phyloP scores from a whole-genome alignment of 2,329 filamentous ascomycete species.

The Corniculantispora saksenae region DNA sequence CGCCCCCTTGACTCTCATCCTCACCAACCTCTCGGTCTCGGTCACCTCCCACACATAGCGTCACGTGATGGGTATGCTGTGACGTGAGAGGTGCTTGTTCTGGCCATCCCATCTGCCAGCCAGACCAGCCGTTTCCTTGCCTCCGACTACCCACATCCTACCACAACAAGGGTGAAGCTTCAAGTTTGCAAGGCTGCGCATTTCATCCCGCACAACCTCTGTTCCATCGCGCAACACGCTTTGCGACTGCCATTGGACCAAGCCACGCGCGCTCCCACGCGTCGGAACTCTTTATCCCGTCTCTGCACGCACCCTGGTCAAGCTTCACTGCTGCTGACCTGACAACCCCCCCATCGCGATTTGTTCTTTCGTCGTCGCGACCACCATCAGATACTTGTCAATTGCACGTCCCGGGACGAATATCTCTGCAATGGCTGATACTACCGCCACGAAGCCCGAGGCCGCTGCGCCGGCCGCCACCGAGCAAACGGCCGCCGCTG shows the following conservation, averaged over 20 bases:
- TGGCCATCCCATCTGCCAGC: constrained; percentile 14
- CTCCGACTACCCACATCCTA: constrained; percentile 18
- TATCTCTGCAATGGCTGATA: constrained; percentile 40
- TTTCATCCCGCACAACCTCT: constrained; percentile 16
- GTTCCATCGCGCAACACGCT: constrained; percentile 17
- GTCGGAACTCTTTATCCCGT: constrained; percentile 16
- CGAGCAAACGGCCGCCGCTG: constrained; percentile 26
- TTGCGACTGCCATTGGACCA: constrained; percentile 21
- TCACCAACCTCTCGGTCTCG: constrained; percentile 16
- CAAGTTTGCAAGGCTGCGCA: constrained; percentile 16
- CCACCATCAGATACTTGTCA: constrained; percentile 7
- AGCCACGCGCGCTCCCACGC: constrained; percentile 19
- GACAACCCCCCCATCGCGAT: constrained; percentile 10
- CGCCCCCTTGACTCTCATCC: constrained; percentile 10
- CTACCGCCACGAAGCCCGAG: constrained; percentile 38
- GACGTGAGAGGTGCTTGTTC: constrained; percentile 20
- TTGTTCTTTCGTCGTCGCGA: constrained; percentile 1
- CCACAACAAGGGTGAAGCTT: constrained; percentile 16
- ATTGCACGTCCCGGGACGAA: constrained; percentile 8
- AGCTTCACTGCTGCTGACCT: constrained; percentile 18
- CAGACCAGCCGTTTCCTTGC: constrained; percentile 16
- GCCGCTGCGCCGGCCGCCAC: constrained; percentile 34
- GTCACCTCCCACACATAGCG: constrained; percentile 14
- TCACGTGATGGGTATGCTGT: constrained; percentile 22
- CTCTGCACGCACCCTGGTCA: constrained; percentile 15